Percentiles rank a stretch among this genome's conserved stretches.
These are phyloP conservation scores for Quercus lobata DNA, from an alignment of 331 rosid species.

Conservation along the genomic window DNA sequence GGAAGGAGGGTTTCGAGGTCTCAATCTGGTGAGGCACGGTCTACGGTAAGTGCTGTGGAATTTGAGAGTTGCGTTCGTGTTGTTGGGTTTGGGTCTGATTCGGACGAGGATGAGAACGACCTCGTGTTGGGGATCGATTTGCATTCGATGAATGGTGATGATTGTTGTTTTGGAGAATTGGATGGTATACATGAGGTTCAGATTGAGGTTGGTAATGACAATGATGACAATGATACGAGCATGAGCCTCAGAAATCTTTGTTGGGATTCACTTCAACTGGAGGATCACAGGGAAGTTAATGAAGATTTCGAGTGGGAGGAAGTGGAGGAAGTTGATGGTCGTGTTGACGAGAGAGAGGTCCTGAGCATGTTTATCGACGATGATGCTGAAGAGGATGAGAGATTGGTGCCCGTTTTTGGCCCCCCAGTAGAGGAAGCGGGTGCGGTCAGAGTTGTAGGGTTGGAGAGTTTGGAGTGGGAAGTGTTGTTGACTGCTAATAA, in stretches of 20 bases:
- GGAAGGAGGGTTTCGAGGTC: constrained; percentile 37
- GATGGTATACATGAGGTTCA: constrained; percentile 18
- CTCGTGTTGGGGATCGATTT: constrained; percentile 30
- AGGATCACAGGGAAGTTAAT: constrained; percentile 39
- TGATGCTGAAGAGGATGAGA: constrained; percentile 40
- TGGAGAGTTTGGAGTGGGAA: constrained; percentile 66
- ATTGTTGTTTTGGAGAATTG: background rate
- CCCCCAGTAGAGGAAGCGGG: constrained; percentile 32
- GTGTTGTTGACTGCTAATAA: constrained; percentile 42
- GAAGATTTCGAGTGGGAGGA: constrained; percentile 95
- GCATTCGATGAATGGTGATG: constrained; percentile 54
- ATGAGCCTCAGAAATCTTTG: constrained; percentile 41
- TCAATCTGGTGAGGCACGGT: constrained; percentile 23
- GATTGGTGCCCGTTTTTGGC: constrained; percentile 15
- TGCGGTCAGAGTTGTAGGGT: constrained; percentile 23
- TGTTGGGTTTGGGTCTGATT: constrained; percentile 50
- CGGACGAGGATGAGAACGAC: constrained; percentile 43
- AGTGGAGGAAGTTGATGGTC: constrained; percentile 68
- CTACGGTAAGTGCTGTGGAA: constrained; percentile 15
- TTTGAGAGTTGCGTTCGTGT: constrained; percentile 23
- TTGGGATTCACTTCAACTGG: constrained; percentile 71
- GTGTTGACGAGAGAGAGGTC: constrained; percentile 59
- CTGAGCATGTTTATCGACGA: constrained; percentile 35
- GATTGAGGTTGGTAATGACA: constrained; percentile 35
- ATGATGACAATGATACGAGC: constrained; percentile 49